These are phyloP conservation scores for Parastagonospora avenae DNA, from an alignment of 2,329 filamentous ascomycete species.

Conservation along the genomic window DNA sequence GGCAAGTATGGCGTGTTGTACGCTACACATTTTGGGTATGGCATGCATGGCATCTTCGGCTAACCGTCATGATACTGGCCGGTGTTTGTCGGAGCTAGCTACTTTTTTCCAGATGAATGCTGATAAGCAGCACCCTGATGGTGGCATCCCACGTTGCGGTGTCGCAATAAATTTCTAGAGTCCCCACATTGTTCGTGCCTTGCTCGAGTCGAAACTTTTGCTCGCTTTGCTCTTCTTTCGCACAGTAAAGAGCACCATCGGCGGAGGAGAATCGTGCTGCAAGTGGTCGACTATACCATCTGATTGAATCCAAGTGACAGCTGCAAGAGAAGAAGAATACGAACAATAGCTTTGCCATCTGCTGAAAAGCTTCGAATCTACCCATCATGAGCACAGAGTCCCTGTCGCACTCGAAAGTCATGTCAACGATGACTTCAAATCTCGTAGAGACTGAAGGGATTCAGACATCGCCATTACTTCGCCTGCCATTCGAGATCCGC, in stretches of 20 bases:
- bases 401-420: not conserved
- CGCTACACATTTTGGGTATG: conserved; percentile 6
- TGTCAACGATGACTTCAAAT: conserved; percentile 7
- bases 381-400: no score
- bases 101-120: conserved; percentile 10
- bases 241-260: conserved; percentile 7
- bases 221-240: conserved; percentile 3
- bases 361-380: no score
- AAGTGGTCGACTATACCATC: conserved; percentile 1
- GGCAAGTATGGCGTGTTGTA: conserved; percentile 3
- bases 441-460: not conserved
- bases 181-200: conserved; percentile 1
- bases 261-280: not conserved
- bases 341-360: no score
- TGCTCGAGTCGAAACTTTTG: not conserved
- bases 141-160: conserved; percentile 5
- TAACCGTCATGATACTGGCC: conserved; percentile 22
- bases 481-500: conserved; percentile 53
- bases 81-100: conserved; percentile 16
- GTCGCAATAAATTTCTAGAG: conserved; percentile 11
- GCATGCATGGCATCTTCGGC: conserved; percentile 16
- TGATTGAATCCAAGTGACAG: no score
- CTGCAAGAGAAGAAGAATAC: no score
- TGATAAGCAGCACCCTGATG: conserved; percentile 26
- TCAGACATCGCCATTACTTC: conserved; percentile 45